A percentile compares a stretch with the other conserved stretches of the same genome.
phyloP scores from a whole-genome alignment of 331 rosid species.

The Stylosanthes scabra region DNA sequence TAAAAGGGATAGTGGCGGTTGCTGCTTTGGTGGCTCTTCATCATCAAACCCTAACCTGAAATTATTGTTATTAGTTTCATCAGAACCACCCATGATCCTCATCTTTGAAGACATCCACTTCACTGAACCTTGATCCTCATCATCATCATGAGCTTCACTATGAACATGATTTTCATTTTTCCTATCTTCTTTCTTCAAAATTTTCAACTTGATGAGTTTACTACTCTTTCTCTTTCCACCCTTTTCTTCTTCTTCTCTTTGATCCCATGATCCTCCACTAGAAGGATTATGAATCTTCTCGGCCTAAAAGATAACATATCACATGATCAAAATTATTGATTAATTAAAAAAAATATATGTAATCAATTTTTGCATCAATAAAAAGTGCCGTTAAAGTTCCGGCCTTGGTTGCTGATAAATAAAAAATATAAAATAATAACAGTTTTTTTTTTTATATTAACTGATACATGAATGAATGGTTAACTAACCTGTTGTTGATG shows the following conservation, averaged over 20 bases:
- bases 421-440: neutral
- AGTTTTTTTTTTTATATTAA: too few species aligned
- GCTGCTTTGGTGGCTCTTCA: conserved; percentile 36
- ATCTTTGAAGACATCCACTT: conserved; percentile 79
- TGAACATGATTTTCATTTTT: conserved; percentile 1
- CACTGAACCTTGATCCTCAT: conserved; percentile 30
- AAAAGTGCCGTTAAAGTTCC: too few species aligned
- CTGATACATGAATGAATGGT: too few species aligned
- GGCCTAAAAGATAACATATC: conserved; percentile 37
- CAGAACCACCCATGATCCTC: conserved; percentile 51
- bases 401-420: too few species aligned
- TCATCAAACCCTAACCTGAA: conserved; percentile 34
- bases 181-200: conserved; percentile 49
- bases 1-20: neutral
- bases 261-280: conserved; percentile 59
- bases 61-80: conserved; percentile 17
- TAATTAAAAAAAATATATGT: neutral
- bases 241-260: conserved; percentile 10
- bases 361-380: too few species aligned
- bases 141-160: conserved; percentile 24
- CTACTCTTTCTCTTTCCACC: conserved; percentile 30
- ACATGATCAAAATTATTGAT: neutral
- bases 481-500: conserved; percentile 31
- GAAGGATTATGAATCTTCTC: conserved; percentile 34
- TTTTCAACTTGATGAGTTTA: conserved; percentile 34